Evolutionary conservation across 352 stramenopile genomes (phyloP).

Genomic region (Aphanomyces stellatus): DNA sequence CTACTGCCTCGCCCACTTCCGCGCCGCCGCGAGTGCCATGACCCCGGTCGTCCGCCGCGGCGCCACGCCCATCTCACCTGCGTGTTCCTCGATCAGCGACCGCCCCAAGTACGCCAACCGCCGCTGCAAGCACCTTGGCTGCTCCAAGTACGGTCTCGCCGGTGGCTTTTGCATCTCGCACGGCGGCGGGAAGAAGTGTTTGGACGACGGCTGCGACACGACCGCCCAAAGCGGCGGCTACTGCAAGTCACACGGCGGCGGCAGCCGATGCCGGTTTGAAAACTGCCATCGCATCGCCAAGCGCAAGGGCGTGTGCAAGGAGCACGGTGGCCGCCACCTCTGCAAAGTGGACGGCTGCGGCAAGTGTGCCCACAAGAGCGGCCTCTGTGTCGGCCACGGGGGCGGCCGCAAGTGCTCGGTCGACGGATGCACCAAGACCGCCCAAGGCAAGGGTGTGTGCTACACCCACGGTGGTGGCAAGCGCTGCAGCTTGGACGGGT

Average conservation of each 20-base stretch:
- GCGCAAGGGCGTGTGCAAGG: slow-evolving; percentile 80
- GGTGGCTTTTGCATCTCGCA: slow-evolving; percentile 57
- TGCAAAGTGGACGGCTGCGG: slow-evolving; percentile 78
- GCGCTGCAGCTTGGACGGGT: slow-evolving; percentile 61
- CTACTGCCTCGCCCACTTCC: slow-evolving; percentile 51
- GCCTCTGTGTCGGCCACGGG: slow-evolving; percentile 75
- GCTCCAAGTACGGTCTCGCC: slow-evolving; percentile 50
- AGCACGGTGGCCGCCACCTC: slow-evolving; percentile 77
- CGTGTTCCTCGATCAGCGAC: background rate
- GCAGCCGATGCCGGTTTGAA: slow-evolving; percentile 61
- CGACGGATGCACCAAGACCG: slow-evolving; percentile 63
- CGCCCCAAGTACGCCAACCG: slow-evolving; percentile 15
- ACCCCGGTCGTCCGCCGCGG: background rate
- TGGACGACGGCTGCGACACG: slow-evolving; percentile 62
- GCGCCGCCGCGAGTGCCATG: slow-evolving; percentile 15
- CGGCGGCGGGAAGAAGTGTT: slow-evolving; percentile 58
- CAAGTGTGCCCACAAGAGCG: slow-evolving; percentile 74
- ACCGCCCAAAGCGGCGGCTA: slow-evolving; percentile 18
- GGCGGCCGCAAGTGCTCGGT: slow-evolving; percentile 67
- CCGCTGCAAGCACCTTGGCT: slow-evolving; percentile 39
- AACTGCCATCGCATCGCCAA: slow-evolving; percentile 59
- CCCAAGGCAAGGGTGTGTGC: slow-evolving; percentile 73
- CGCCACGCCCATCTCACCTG: background rate
- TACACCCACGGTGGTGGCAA: slow-evolving; percentile 81
- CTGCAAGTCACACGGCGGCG: slow-evolving; percentile 65